Conservation (phyloP, 2,329 filamentous ascomycete species). For the Samsoniella hepiali region DNA sequence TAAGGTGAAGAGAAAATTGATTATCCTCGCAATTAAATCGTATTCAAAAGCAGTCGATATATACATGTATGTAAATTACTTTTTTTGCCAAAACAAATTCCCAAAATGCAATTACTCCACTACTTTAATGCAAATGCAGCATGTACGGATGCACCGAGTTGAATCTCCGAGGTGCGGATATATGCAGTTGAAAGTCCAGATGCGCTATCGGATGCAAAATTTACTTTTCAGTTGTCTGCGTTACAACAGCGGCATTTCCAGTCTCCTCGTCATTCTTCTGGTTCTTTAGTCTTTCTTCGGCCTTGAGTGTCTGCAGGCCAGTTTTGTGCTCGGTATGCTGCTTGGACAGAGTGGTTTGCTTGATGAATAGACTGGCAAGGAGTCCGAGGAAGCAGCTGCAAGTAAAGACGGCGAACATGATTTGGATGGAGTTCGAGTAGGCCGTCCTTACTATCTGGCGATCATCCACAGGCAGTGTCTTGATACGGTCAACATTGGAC, state of each 20-base stretch:
- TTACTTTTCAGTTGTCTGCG: not conserved
- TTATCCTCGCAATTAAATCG: not conserved
- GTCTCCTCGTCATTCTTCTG: conserved; percentile 8
- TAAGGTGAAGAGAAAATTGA: no score
- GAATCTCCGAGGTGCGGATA: not conserved
- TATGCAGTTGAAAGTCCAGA: not conserved
- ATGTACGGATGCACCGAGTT: not conserved
- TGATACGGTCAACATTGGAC: conserved; percentile 57
- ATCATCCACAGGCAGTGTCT: conserved; percentile 45
- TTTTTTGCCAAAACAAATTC: not conserved
- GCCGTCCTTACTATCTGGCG: conserved; percentile 42
- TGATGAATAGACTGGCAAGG: conserved; percentile 45
- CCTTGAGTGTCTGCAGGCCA: conserved; percentile 45
- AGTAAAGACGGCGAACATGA: conserved; percentile 58
- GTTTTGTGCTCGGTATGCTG: conserved; percentile 58
- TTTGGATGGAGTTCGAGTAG: conserved; percentile 48
- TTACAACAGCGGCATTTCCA: not conserved
- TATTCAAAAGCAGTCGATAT: not conserved
- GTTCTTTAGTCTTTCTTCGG: conserved; percentile 19
- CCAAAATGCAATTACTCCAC: not conserved
- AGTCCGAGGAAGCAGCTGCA: conserved; percentile 47
- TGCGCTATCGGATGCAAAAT: not conserved
- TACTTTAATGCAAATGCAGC: conserved; percentile 1
- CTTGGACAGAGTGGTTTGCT: conserved; percentile 49
- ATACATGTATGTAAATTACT: not conserved